These are phyloP conservation scores for Candida sithepensis DNA, from an alignment of 805 yeast genomes.

Conservation along the genomic window DNA sequence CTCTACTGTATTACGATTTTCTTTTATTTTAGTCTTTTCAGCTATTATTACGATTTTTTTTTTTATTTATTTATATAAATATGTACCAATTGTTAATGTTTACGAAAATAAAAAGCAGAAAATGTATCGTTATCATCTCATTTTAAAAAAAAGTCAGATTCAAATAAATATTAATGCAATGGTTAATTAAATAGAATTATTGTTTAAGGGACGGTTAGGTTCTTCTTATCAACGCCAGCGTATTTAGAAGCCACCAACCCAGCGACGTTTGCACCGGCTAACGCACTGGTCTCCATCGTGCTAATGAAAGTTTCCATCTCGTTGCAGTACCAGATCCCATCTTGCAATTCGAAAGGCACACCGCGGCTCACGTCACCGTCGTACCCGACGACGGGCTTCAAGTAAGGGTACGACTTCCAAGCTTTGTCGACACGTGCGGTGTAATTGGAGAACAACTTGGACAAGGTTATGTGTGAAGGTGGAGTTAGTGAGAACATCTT, in stretches of 20 bases:
- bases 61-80: not conserved
- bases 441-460: constrained; percentile 23
- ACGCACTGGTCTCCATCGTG: constrained; percentile 50
- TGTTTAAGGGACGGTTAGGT: constrained; percentile 16
- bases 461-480: constrained; percentile 18
- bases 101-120: not conserved
- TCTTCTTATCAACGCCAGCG: constrained; percentile 25
- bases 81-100: no score
- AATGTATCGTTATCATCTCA: no score
- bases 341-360: constrained; percentile 11
- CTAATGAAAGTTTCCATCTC: constrained; percentile 44
- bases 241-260: constrained; percentile 33
- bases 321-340: constrained; percentile 40
- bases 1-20: not conserved
- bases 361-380: constrained; percentile 19
- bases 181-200: not conserved
- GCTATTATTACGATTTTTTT: no score
- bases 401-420: constrained; percentile 45
- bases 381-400: constrained; percentile 26
- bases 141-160: no score
- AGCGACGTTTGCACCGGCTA: constrained; percentile 49
- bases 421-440: constrained; percentile 29
- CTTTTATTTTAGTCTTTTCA: not conserved
- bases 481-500: constrained; percentile 36
- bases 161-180: no score